These are phyloP conservation scores for Aspergillus diversus DNA, from an alignment of 495 filamentous ascomycete genomes.

Conservation along the genomic window DNA sequence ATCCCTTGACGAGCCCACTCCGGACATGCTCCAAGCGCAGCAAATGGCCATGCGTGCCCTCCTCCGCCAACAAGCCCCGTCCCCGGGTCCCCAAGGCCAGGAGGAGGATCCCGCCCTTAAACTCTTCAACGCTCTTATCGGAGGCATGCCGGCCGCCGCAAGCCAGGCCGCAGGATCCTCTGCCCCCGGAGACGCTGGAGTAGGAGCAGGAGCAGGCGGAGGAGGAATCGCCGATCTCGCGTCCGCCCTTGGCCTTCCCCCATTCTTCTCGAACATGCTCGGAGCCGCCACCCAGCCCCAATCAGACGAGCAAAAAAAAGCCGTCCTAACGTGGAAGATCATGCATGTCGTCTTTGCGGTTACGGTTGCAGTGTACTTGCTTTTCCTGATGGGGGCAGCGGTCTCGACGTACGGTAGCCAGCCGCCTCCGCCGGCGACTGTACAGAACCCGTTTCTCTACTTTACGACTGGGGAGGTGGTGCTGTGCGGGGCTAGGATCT, in stretches of 20 bases:
- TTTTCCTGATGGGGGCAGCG: slow-evolving; percentile 41
- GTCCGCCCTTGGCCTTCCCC: slow-evolving; percentile 47
- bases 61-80: slow-evolving; percentile 41
- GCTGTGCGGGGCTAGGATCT: slow-evolving; percentile 66
- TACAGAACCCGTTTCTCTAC: slow-evolving; percentile 68
- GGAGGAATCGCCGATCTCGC: slow-evolving; percentile 30
- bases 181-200: slow-evolving; percentile 24
- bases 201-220: slow-evolving; percentile 31
- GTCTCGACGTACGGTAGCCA: slow-evolving; percentile 47
- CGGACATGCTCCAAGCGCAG: slow-evolving; percentile 41
- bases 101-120: slow-evolving; percentile 62
- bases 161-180: slow-evolving; percentile 20
- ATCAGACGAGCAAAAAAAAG: slow-evolving; percentile 48
- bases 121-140: slow-evolving; percentile 64
- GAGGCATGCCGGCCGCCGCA: slow-evolving; percentile 36
- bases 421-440: slow-evolving; percentile 67
- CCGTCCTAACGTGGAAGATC: slow-evolving; percentile 68
- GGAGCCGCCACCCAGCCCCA: slow-evolving; percentile 33
- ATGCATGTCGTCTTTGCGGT: slow-evolving; percentile 77
- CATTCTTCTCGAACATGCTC: slow-evolving; percentile 48
- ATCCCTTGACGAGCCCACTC: slow-evolving; percentile 9
- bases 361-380: slow-evolving; percentile 69
- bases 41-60: slow-evolving; percentile 50
- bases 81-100: slow-evolving; percentile 30
- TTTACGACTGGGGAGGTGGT: slow-evolving; percentile 83